Conservation (phyloP, 352 stramenopile species). For the Thalassiosira exigua region DNA sequence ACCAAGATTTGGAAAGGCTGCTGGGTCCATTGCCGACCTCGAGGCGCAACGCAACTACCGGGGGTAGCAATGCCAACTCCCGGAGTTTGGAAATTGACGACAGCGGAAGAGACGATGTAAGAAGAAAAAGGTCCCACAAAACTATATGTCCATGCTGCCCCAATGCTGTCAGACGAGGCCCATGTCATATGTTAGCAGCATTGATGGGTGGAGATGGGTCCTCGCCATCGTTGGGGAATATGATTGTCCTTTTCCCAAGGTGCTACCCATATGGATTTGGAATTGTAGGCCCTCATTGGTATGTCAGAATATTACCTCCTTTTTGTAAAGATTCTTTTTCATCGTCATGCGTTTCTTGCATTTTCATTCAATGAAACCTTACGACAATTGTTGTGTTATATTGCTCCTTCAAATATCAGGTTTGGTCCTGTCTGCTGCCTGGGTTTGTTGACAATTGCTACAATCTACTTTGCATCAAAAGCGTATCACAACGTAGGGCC, state of each 20-base stretch:
- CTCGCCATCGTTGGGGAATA: slow-evolving; percentile 62
- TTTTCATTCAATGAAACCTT: not conserved
- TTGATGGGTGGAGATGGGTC: slow-evolving; percentile 11
- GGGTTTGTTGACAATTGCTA: slow-evolving; percentile 54
- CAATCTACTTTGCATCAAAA: slow-evolving; percentile 50
- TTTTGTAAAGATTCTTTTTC: too few species aligned
- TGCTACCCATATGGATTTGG: slow-evolving; percentile 64
- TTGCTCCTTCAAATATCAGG: slow-evolving; percentile 16
- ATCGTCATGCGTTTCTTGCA: not conserved
- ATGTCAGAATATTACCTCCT: slow-evolving; percentile 11
- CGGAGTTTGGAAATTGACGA: slow-evolving; percentile 18
- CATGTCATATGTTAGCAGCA: slow-evolving; percentile 1
- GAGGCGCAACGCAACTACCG: slow-evolving; percentile 10
- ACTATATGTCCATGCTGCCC: slow-evolving; percentile 38
- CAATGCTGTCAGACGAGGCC: slow-evolving; percentile 9
- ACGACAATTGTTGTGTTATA: not conserved
- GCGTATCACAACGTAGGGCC: slow-evolving; percentile 41
- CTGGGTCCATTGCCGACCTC: slow-evolving; percentile 32
- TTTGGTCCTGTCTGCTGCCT: slow-evolving; percentile 65
- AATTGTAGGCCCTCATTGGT: slow-evolving; percentile 76
- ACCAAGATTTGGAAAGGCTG: slow-evolving; percentile 52
- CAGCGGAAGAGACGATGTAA: slow-evolving; percentile 8
- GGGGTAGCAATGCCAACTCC: not conserved
- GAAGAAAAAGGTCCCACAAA: slow-evolving; percentile 15
- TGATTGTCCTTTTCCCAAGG: slow-evolving; percentile 66